These are phyloP conservation scores for Cystofilobasidium capitatum DNA, from an alignment of 768 basidiomycete genomes.

Conservation along the genomic window DNA sequence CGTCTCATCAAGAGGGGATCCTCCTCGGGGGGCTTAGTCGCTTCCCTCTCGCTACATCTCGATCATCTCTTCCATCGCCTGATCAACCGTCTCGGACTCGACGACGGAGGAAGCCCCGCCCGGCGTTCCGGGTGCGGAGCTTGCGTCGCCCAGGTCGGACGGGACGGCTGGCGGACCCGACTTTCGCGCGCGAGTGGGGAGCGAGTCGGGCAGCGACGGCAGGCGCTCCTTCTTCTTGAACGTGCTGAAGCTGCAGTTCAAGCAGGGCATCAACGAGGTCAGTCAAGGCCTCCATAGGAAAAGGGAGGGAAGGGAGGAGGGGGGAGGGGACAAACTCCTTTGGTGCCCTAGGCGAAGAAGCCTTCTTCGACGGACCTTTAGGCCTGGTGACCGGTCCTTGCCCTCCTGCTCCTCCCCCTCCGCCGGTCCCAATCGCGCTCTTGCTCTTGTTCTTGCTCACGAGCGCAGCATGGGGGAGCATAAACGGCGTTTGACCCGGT, in stretches of 20 bases:
- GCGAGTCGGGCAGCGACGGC: conserved; percentile 1
- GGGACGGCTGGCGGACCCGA: not conserved
- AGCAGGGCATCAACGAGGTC: not conserved
- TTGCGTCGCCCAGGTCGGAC: not conserved
- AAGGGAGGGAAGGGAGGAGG: not conserved
- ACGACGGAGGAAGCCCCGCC: too few species aligned
- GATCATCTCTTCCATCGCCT: too few species aligned
- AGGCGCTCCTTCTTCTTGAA: conserved; percentile 9
- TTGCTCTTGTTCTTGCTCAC: not conserved
- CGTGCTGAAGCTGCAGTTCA: not conserved
- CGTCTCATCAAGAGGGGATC: too few species aligned
- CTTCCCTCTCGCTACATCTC: too few species aligned
- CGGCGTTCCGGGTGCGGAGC: too few species aligned
- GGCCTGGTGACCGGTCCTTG: not conserved
- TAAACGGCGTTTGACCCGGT: not conserved
- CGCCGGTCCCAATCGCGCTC: not conserved
- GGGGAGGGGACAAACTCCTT: not conserved
- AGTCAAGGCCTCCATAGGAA: not conserved
- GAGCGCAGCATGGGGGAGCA: not conserved
- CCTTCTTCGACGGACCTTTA: not conserved
- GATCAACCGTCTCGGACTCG: too few species aligned
- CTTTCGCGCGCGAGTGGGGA: conserved; percentile 4
- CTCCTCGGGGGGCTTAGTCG: too few species aligned
- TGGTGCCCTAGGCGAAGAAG: not conserved
- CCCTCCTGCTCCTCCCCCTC: not conserved